Percentiles rank a stretch among this genome's conserved stretches.
Evolutionary conservation across 2,329 filamentous ascomycete species (phyloP).

Genomic region (Aureobasidium sp.): DNA sequence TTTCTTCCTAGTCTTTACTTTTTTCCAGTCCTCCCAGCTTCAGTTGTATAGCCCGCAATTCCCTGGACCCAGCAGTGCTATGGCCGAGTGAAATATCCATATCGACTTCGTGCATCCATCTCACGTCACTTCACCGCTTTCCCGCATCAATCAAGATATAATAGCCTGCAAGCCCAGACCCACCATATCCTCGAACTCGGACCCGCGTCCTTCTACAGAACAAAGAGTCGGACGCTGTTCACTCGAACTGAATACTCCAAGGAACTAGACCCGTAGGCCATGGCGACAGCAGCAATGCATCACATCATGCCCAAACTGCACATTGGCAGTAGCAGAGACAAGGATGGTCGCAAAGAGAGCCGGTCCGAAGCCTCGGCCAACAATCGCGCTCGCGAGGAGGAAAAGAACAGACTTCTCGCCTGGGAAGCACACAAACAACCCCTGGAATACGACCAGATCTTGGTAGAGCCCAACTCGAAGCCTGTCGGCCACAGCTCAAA

Average conservation of each 20-base stretch:
- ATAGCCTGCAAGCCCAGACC: not conserved
- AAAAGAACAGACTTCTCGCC: conserved; percentile 36
- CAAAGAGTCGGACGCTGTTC: not conserved
- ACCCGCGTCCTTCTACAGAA: not conserved
- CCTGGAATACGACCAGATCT: conserved; percentile 34
- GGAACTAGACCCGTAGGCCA: not conserved
- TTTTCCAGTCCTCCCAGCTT: not conserved
- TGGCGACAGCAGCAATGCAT: conserved; percentile 16
- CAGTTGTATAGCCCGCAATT: not conserved
- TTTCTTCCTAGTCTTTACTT: not conserved
- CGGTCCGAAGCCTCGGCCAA: conserved; percentile 12
- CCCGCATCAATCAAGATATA: not conserved
- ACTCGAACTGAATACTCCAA: not conserved
- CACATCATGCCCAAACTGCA: conserved; percentile 28
- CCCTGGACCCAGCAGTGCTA: not conserved
- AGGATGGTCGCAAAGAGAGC: conserved; percentile 18
- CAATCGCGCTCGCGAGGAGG: conserved; percentile 34
- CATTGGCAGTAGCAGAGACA: conserved; percentile 21
- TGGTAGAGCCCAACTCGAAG: conserved; percentile 35
- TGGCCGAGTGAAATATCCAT: not conserved
- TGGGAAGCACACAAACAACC: conserved; percentile 39
- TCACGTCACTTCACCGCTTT: not conserved
- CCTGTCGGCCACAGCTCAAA: conserved; percentile 38
- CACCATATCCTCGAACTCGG: not conserved
- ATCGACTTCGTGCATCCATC: not conserved